phyloP scores from a whole-genome alignment of 345 rosid genomes.

The Alliaria petiolata region DNA sequence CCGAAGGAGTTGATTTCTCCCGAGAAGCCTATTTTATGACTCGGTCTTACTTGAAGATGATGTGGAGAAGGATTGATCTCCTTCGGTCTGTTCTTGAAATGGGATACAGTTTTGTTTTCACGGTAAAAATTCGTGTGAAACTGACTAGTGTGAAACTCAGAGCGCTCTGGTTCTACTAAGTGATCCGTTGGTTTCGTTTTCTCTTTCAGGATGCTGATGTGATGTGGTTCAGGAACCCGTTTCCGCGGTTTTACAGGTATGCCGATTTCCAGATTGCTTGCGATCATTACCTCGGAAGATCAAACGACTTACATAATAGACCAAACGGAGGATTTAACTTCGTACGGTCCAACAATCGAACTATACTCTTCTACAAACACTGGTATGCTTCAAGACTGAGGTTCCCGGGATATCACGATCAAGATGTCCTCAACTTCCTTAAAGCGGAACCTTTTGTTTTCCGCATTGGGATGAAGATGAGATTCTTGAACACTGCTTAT shows the following conservation, averaged over 20 bases:
- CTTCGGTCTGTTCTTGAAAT: conserved; percentile 65
- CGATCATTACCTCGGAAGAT: conserved; percentile 51
- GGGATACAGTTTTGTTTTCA: conserved; percentile 83
- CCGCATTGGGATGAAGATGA: conserved; percentile 51
- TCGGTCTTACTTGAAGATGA: conserved; percentile 63
- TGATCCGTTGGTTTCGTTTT: background rate
- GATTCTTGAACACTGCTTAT: conserved; percentile 61
- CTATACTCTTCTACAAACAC: conserved; percentile 66
- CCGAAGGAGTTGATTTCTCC: conserved; percentile 62
- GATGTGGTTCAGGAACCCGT: conserved; percentile 90
- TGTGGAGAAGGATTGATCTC: conserved; percentile 90
- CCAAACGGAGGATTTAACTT: conserved; percentile 73
- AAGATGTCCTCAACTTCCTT: conserved; percentile 63
- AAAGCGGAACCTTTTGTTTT: conserved; percentile 43
- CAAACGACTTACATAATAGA: conserved; percentile 41
- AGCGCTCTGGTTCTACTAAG: background rate
- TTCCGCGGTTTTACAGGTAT: conserved; percentile 56
- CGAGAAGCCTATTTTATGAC: conserved; percentile 85
- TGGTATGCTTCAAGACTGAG: conserved; percentile 72
- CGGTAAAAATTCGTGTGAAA: no score
- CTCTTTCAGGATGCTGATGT: conserved; percentile 74
- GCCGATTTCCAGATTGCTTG: conserved; percentile 83
- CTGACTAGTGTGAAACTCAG: background rate
- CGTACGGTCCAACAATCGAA: conserved; percentile 62
- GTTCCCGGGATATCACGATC: conserved; percentile 65